Base-by-base conservation (phyloP, 163 green algal species). In the Chloromonas sp. region DNA sequence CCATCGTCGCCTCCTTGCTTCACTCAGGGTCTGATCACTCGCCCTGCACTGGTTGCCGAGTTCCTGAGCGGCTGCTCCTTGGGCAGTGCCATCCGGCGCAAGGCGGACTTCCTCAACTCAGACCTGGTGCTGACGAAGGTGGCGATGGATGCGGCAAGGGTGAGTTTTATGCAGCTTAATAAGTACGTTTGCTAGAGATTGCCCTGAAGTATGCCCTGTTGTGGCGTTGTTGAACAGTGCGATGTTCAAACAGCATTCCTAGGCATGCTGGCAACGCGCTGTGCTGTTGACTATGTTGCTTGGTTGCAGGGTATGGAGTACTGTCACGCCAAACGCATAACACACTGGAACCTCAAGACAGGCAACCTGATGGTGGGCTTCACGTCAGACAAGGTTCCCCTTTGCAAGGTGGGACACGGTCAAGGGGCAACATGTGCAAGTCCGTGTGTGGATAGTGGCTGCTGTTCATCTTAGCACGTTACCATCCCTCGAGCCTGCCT, bases 271-370 rank as follows among this genome's bases (percentile, higher is more conserved):
- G 78, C 78, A 8, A 82, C 14, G 14, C 78, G 14, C 8, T 82
- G 78, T 82, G 78, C 57, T 14, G 36, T 36, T 36, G 36, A 36
- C 36, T 74, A 5, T 5, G 66, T 11, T 74, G 66, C 66, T 11
- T 71, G 58, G 36, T 60, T 82, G 36, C 81, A 84, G 81, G 81
- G 81, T 2, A 80, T 84, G 81, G 66, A 84, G 57, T 84, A 84
- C 81, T 84, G 81, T 70, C 81, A 84, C 81, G 36, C 36, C 36
- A 84, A 84, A 57, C 81, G 58, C 15, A n/a, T 84, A 70, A 78
- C 70, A 5, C 81, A 84, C 81, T 84, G 81, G 81, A 84, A 84
- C 81, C 81, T 84, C 1, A 84, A 84, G 81, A 2, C 81, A n/a
- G 81, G 81, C n/a, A 84, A 84, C 66, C 81, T 84, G 0, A 78